phyloP scores from a whole-genome alignment of 331 rosid genomes.

The Prunus yedoensis region DNA sequence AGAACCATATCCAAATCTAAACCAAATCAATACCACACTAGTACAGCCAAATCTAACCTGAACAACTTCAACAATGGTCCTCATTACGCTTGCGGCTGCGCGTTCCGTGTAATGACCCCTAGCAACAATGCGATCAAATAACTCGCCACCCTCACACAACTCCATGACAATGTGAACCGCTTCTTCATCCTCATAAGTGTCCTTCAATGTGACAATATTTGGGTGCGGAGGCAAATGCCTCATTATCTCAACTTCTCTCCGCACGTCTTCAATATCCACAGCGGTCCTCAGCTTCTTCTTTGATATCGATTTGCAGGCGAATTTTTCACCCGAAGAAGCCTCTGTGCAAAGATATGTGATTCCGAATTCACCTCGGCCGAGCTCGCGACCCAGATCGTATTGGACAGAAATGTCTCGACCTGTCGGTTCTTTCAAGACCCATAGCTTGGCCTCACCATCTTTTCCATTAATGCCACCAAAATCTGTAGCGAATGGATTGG shows the following conservation, averaged over 20 bases:
- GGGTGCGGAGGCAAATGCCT: slow-evolving; percentile 49
- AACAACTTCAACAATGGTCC: slow-evolving; percentile 56
- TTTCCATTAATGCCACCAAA: slow-evolving; percentile 28
- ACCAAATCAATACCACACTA: slow-evolving; percentile 5
- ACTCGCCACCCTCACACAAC: slow-evolving; percentile 57
- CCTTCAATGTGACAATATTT: slow-evolving; percentile 50
- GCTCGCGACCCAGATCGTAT: slow-evolving; percentile 54
- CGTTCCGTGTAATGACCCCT: slow-evolving; percentile 62
- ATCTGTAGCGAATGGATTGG: slow-evolving; percentile 47
- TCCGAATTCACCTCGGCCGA: slow-evolving; percentile 60
- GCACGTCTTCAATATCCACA: slow-evolving; percentile 56
- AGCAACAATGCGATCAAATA: slow-evolving; percentile 59
- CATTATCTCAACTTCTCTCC: slow-evolving; percentile 61
- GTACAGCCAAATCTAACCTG: slow-evolving; percentile 26
- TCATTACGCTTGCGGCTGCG: slow-evolving; percentile 52
- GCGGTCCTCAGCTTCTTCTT: slow-evolving; percentile 57
- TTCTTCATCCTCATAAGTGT: slow-evolving; percentile 47
- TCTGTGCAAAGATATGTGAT: slow-evolving; percentile 49
- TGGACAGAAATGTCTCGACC: slow-evolving; percentile 36
- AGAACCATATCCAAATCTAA: background rate
- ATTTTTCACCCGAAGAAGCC: slow-evolving; percentile 32
- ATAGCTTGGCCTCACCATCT: slow-evolving; percentile 35
- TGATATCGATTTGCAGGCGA: slow-evolving; percentile 55
- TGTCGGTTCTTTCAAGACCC: slow-evolving; percentile 50
- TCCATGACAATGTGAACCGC: slow-evolving; percentile 64